Evolutionary conservation across 768 basidiomycete genomes (phyloP).

Genomic region (Russula brevipes): DNA sequence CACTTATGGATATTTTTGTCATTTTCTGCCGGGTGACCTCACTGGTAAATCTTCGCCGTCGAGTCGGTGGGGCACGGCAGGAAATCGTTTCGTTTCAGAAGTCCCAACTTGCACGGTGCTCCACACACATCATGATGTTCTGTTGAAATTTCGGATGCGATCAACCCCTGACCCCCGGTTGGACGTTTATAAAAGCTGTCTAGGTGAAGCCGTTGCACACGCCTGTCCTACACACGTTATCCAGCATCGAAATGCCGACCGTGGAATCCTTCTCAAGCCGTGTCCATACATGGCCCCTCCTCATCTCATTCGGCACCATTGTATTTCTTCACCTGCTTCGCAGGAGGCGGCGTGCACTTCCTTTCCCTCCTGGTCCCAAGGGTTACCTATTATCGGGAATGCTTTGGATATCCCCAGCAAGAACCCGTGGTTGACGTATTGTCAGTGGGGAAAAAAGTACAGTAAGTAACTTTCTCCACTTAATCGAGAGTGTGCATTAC

Average conservation of each 20-base stretch:
- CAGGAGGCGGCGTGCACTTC: slow-evolving; percentile 9
- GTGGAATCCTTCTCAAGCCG: neutral
- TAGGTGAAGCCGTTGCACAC: neutral
- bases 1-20: neutral
- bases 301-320: slow-evolving; percentile 1
- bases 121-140: neutral
- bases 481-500: neutral
- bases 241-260: neutral
- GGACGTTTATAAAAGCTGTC: slow-evolving; percentile 10
- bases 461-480: slow-evolving; percentile 13
- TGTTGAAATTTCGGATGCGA: neutral
- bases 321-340: neutral
- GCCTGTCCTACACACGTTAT: neutral
- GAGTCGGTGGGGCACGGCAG: neutral
- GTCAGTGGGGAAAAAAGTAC: slow-evolving; percentile 26
- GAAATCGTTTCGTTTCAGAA: neutral
- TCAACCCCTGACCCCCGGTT: neutral
- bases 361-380: slow-evolving; percentile 28
- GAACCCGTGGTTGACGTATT: slow-evolving; percentile 25
- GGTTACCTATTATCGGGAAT: slow-evolving; percentile 28
- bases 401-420: slow-evolving; percentile 24
- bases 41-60: neutral
- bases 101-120: neutral
- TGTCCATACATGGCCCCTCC: neutral
- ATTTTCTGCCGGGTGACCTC: neutral